phyloP scores from a whole-genome alignment of 345 rosid genomes.

The Rubroshorea leprosula region DNA sequence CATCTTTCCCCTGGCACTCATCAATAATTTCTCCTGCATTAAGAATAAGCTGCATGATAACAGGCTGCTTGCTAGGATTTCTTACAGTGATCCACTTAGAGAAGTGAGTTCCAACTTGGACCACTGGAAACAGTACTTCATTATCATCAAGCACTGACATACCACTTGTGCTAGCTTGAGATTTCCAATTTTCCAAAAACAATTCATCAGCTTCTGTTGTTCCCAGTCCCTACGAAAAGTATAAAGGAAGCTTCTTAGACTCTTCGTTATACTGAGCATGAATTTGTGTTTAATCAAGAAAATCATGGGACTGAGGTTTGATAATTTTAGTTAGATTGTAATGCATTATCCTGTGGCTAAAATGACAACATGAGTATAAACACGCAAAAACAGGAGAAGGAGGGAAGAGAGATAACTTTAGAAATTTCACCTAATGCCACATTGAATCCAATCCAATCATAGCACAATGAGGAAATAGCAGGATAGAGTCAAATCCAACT shows the following conservation, averaged over 20 bases:
- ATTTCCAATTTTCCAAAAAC: conserved; percentile 55
- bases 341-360: no score
- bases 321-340: no score
- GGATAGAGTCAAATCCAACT: no score
- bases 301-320: neutral
- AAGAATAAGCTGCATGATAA: conserved; percentile 67
- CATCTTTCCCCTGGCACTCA: conserved; percentile 39
- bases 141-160: conserved; percentile 53
- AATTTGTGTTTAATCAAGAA: neutral
- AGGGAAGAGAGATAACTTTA: no score
- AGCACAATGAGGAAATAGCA: no score
- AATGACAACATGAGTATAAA: no score
- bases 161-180: conserved; percentile 39
- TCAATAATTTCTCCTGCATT: conserved; percentile 53
- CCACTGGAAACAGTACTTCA: conserved; percentile 43
- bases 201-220: conserved; percentile 41
- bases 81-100: conserved; percentile 56
- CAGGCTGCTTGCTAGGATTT: conserved; percentile 64
- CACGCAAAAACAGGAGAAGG: no score
- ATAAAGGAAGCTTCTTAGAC: conserved; percentile 12
- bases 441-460: no score
- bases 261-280: neutral
- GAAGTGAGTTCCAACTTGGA: conserved; percentile 41
- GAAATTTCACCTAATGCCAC: no score
- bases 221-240: conserved; percentile 33